Evolutionary conservation across 2,329 filamentous ascomycete genomes (phyloP), one percentile per base, ranked within the genome.

Genomic region (Cadophora sp.): DNA sequence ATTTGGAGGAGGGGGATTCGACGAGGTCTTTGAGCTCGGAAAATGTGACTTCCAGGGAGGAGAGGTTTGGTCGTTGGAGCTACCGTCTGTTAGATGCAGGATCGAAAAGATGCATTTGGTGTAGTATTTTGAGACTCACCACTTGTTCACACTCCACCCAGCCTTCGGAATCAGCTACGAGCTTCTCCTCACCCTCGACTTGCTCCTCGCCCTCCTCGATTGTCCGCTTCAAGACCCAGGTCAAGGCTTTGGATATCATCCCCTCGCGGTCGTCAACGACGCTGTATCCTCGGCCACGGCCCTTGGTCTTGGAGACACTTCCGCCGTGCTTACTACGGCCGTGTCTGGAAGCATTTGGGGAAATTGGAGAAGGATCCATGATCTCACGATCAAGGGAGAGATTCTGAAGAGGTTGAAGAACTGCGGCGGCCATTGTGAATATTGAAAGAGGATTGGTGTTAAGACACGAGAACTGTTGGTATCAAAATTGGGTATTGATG

Each of bases 181-280:
- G 70, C 56, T 76, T 75, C 62, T 80, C 80, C 26, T 79, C 76
- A n/a, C 80, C 79, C 19, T 77, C 73, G 31, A 80, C 80, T 59
- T 79, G 75, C 61, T 81, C 79, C 26, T 78, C 76, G 59, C 76
- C 77, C 68, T 77, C 72, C 34, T 80, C 75, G 22, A 74, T 64
- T 22, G 79, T 79, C 46, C 80, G 77, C 75, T 82, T 82, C 62
- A 83, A 72, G 31, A 82, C 77, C 69, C 81, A 82, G 62, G 76
- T 75, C 31, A 83, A 72, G 26, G 81, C 81, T 75, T 82, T 82
- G 70, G 78, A 77, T 61, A 83, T 76, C 65, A 77, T 76, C 9
- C 75, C 75, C 62, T 83, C 80, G 56, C 79, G 76, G 60, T 82
- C 80, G 66, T 82, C 81, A 16, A 81, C 76, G 31, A 82, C 75